These are phyloP conservation scores for Aspergillus transmontanensis DNA, from an alignment of 2,329 filamentous ascomycete species.

Conservation along the genomic window DNA sequence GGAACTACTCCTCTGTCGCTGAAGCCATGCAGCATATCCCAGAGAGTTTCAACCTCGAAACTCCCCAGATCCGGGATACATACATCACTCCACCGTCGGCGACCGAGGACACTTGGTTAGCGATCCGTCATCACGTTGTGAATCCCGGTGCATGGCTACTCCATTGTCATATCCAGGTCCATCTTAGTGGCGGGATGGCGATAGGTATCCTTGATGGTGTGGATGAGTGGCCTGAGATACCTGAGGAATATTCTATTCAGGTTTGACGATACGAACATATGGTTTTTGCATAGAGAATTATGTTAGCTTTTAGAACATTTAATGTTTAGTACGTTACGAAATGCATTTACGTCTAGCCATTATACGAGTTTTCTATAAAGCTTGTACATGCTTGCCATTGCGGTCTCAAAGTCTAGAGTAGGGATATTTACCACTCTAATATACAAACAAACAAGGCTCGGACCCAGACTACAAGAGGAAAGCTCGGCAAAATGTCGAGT, in stretches of 20 bases:
- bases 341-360: rapidly evolving
- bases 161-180: slow-evolving; percentile 60
- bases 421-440: too few relatives aligned
- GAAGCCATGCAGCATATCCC: slow-evolving; percentile 54
- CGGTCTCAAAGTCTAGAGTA: too few relatives aligned
- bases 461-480: too few relatives aligned
- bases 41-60: slow-evolving; percentile 58
- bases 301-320: not conserved
- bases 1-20: slow-evolving; percentile 56
- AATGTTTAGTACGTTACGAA: not conserved
- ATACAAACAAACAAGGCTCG: too few relatives aligned
- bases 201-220: slow-evolving; percentile 52
- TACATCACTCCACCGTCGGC: slow-evolving; percentile 43
- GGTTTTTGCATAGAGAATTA: not conserved
- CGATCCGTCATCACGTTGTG: slow-evolving; percentile 55
- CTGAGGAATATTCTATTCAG: slow-evolving; percentile 24
- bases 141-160: slow-evolving; percentile 59
- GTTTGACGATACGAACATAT: not conserved
- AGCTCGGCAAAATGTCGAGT: too few relatives aligned
- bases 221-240: slow-evolving; percentile 36
- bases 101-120: slow-evolving; percentile 49
- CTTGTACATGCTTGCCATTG: too few relatives aligned
- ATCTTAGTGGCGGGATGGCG: slow-evolving; percentile 59
- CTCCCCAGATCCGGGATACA: slow-evolving; percentile 58
- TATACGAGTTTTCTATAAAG: not conserved